Percentiles rank a stretch among this genome's conserved stretches.
Conservation (phyloP, 192 early-diverging fungal species). For the Linderina pennispora region DNA sequence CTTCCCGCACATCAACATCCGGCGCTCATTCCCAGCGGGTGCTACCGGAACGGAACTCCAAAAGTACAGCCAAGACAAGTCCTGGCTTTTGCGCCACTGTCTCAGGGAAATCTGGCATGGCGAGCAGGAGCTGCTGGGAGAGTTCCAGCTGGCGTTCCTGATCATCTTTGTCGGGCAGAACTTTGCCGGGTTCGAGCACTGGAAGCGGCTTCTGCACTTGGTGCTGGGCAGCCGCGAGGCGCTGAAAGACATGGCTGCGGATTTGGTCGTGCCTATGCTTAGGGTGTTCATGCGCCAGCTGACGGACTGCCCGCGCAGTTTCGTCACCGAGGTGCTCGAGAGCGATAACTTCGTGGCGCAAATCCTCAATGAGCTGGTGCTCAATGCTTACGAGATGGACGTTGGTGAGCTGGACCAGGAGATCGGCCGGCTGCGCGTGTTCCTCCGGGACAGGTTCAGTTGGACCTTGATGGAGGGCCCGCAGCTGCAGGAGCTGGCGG, state of each 20-base stretch:
- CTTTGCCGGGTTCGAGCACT: conserved; percentile 81
- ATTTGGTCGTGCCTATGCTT: conserved; percentile 55
- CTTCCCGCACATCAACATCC: conserved; percentile 76
- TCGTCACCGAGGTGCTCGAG: conserved; percentile 26
- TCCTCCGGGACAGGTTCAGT: conserved; percentile 51
- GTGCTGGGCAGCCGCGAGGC: conserved; percentile 60
- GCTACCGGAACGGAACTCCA: conserved; percentile 62
- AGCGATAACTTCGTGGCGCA: conserved; percentile 26
- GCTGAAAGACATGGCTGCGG: conserved; percentile 30
- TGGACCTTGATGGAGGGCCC: conserved; percentile 60
- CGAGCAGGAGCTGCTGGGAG: conserved; percentile 59
- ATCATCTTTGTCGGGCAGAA: conserved; percentile 74
- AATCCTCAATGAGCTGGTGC: conserved; percentile 31
- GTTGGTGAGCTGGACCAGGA: conserved; percentile 26
- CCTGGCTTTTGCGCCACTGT: conserved; percentile 58
- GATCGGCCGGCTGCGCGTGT: conserved; percentile 46
- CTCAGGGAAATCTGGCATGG: conserved; percentile 6
- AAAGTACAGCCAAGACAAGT: conserved; percentile 83
- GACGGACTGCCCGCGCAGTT: conserved; percentile 20
- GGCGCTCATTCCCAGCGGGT: conserved; percentile 71
- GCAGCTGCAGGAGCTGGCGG: conserved; percentile 44
- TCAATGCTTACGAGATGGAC: conserved; percentile 37
- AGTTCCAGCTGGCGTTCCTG: conserved; percentile 78
- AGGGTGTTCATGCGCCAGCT: conserved; percentile 19
- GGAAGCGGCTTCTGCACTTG: conserved; percentile 73